These are phyloP conservation scores for Aquilaria malaccensis DNA, from an alignment of 345 rosid genomes.

Conservation along the genomic window DNA sequence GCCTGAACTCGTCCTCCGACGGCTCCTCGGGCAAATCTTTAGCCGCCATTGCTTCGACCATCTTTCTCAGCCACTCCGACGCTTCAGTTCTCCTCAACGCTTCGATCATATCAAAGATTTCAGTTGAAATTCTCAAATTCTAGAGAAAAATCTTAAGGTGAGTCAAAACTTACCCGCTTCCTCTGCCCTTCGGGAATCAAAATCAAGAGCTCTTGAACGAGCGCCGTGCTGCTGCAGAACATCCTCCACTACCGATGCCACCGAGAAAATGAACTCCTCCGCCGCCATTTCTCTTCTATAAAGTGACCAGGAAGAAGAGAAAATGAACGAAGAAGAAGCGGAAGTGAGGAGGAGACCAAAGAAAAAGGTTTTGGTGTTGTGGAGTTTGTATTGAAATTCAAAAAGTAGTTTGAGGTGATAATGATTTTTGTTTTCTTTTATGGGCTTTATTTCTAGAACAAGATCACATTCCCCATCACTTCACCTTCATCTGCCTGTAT, in stretches of 20 bases:
- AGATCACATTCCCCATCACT: conserved; percentile 33
- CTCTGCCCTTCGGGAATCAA: conserved; percentile 57
- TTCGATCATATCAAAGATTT: conserved; percentile 15
- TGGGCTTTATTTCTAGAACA: conserved; percentile 16
- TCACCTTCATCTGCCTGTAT: conserved; percentile 15
- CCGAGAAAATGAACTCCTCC: conserved; percentile 37
- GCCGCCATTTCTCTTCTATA: conserved; percentile 30
- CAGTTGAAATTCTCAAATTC: neutral
- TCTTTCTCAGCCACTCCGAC: conserved; percentile 76
- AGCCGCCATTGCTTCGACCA: conserved; percentile 71
- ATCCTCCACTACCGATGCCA: conserved; percentile 60
- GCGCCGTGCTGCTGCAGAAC: conserved; percentile 63
- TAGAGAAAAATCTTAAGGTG: too few species aligned
- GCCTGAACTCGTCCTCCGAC: conserved; percentile 72
- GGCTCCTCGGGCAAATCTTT: conserved; percentile 87
- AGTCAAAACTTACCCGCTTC: conserved; percentile 45
- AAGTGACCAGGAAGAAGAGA: conserved; percentile 3
- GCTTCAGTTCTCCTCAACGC: conserved; percentile 75
- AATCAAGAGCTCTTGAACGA: conserved; percentile 44
- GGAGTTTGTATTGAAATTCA: neutral
- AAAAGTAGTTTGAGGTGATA: conserved; percentile 13
- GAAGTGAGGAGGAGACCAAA: neutral
- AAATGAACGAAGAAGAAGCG: neutral
- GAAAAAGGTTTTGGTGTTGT: neutral
- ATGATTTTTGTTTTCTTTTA: conserved; percentile 10